A percentile compares a stretch with the other conserved stretches of the same genome.
These are phyloP conservation scores for Cordyceps tenuipes DNA, from an alignment of 2,329 filamentous ascomycete species.

Conservation along the genomic window DNA sequence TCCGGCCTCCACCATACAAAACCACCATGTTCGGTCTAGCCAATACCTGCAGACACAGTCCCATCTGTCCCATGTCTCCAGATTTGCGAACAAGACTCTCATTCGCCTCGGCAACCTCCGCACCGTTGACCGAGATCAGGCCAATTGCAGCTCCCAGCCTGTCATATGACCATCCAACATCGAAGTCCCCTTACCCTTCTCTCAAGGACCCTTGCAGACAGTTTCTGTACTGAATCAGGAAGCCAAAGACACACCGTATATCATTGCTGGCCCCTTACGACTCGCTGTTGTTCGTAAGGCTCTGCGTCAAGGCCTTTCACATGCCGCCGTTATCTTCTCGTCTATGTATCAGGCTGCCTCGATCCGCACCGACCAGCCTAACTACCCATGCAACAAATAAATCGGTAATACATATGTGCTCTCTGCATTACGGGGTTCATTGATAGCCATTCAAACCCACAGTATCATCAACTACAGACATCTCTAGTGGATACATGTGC, in stretches of 20 bases:
- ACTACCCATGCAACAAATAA: neutral
- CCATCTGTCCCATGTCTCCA: neutral
- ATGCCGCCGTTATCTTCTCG: neutral
- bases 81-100: neutral
- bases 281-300: neutral
- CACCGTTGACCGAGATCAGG: slow-evolving; percentile 5
- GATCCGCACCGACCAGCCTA: neutral
- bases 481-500: neutral
- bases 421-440: neutral
- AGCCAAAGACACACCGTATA: neutral
- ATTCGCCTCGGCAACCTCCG: slow-evolving; percentile 7
- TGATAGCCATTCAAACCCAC: neutral
- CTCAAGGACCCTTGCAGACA: neutral
- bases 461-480: neutral
- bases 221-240: neutral
- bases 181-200: slow-evolving; percentile 7
- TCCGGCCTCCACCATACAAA: neutral
- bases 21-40: neutral
- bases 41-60: neutral
- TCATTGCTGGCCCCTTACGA: neutral
- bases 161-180: neutral
- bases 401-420: neutral
- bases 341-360: neutral
- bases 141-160: neutral
- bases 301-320: neutral